Conservation (phyloP, 2,329 filamentous ascomycete genomes). For the Teratosphaeria epicoccoides region DNA sequence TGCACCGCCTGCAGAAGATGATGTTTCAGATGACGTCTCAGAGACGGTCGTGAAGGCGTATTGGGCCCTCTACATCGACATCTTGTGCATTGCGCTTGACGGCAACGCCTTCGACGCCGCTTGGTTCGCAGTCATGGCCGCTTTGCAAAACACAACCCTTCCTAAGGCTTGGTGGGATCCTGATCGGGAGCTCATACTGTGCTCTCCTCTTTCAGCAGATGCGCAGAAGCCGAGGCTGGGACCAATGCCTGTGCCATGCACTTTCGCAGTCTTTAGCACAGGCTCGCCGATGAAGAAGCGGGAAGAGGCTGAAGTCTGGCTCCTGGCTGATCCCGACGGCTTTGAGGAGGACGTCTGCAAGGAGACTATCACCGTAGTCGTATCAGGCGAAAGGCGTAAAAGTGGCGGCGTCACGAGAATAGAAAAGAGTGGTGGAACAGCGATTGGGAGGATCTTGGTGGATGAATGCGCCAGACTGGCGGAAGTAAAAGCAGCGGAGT, state of each 20-base stretch:
- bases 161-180: slow-evolving; percentile 74
- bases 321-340: slow-evolving; percentile 78
- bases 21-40: slow-evolving; percentile 29
- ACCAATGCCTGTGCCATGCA: slow-evolving; percentile 63
- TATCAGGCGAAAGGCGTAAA: slow-evolving; percentile 42
- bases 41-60: slow-evolving; percentile 61
- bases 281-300: slow-evolving; percentile 37
- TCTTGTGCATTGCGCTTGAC: slow-evolving; percentile 88
- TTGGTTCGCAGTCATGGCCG: slow-evolving; percentile 74
- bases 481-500: slow-evolving; percentile 54
- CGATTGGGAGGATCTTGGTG: slow-evolving; percentile 55
- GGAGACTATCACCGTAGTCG: slow-evolving; percentile 71
- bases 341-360: slow-evolving; percentile 79
- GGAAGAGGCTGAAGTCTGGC: slow-evolving; percentile 44
- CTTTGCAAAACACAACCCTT: slow-evolving; percentile 64
- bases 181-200: slow-evolving; percentile 69
- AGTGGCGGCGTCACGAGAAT: slow-evolving; percentile 55
- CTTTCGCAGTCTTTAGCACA: slow-evolving; percentile 67
- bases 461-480: slow-evolving; percentile 49
- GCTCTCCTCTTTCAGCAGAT: slow-evolving; percentile 49
- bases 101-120: slow-evolving; percentile 87
- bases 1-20: slow-evolving; percentile 34
- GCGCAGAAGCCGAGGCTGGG: slow-evolving; percentile 49
- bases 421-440: slow-evolving; percentile 72
- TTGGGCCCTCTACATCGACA: slow-evolving; percentile 90